phyloP scores from a whole-genome alignment of 208 protist species.

The Strigomonas galati region DNA sequence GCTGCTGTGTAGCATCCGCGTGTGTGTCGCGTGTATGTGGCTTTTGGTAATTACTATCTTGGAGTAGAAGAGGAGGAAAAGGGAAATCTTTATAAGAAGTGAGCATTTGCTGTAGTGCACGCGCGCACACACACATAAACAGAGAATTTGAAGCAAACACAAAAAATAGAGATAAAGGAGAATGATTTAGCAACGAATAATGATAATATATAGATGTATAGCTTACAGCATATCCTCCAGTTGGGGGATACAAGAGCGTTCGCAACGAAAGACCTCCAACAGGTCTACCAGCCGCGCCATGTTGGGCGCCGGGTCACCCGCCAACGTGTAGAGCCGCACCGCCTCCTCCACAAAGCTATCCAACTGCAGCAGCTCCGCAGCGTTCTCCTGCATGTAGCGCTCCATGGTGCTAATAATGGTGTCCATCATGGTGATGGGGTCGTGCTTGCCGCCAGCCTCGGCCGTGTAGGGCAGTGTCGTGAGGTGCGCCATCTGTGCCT shows the following conservation, averaged over 20 bases:
- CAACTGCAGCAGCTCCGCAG: conserved; percentile 45
- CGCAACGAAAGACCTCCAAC: conserved; percentile 74
- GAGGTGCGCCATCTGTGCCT: conserved; percentile 55
- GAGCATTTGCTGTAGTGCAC: no score
- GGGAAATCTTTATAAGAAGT: conserved; percentile 2
- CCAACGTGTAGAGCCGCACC: conserved; percentile 79
- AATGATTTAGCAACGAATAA: conserved; percentile 7
- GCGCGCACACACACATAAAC: no score
- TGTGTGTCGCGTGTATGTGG: no score
- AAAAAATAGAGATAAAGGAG: neutral
- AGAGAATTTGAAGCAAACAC: conserved; percentile 2
- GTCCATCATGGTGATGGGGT: conserved; percentile 21
- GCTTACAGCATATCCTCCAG: conserved; percentile 54
- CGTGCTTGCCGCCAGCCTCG: conserved; percentile 6
- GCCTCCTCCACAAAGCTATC: conserved; percentile 71
- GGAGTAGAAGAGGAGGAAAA: conserved; percentile 19
- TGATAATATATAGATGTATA: neutral
- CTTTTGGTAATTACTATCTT: no score
- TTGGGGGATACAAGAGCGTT: conserved; percentile 44
- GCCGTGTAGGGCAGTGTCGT: conserved; percentile 62
- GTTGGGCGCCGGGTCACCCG: conserved; percentile 39
- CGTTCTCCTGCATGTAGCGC: conserved; percentile 48
- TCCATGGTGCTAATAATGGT: conserved; percentile 44
- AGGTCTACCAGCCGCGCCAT: conserved; percentile 53
- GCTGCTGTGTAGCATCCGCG: neutral